Evolutionary conservation across 371 early-diverging fungal species (phyloP).

Genomic region (Mortierella polycephala): DNA sequence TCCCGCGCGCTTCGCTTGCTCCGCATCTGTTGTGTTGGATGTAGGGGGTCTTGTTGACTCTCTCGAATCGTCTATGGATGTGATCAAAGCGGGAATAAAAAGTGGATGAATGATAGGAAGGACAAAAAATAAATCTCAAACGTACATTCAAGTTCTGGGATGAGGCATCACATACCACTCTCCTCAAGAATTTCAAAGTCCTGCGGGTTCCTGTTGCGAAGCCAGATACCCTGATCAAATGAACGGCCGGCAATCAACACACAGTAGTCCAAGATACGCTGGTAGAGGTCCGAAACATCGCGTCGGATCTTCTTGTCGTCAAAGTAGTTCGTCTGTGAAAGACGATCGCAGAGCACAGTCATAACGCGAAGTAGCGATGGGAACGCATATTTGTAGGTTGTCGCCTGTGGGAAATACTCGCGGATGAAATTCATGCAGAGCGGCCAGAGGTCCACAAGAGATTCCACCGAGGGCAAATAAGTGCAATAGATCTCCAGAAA

Average conservation of each 20-base stretch:
- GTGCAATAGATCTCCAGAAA: conserved; percentile 71
- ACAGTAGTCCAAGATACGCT: conserved; percentile 80
- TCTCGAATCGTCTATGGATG: conserved; percentile 26
- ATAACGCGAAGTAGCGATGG: conserved; percentile 69
- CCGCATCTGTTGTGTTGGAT: conserved; percentile 23
- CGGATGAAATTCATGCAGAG: conserved; percentile 70
- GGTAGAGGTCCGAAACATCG: conserved; percentile 74
- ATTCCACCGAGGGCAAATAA: conserved; percentile 59
- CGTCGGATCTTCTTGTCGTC: conserved; percentile 74
- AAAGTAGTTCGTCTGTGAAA: conserved; percentile 59
- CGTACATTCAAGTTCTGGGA: too few species aligned
- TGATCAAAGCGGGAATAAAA: too few species aligned
- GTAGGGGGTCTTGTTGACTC: conserved; percentile 37
- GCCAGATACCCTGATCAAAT: conserved; percentile 81
- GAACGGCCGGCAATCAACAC: conserved; percentile 81
- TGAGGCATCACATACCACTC: conserved; percentile 13
- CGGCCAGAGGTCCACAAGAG: conserved; percentile 73
- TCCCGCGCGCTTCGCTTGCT: conserved; percentile 26
- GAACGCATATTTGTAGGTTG: conserved; percentile 70
- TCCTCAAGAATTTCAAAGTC: conserved; percentile 49
- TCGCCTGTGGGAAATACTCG: conserved; percentile 73
- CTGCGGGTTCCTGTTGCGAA: conserved; percentile 59
- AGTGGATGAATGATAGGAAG: too few species aligned
- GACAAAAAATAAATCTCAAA: too few species aligned
- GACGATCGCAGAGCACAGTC: conserved; percentile 66